Percentiles rank a stretch among this genome's conserved stretches.
These are phyloP conservation scores for Fusarium verrucosum DNA, from an alignment of 2,329 filamentous ascomycete genomes.

Conservation along the genomic window DNA sequence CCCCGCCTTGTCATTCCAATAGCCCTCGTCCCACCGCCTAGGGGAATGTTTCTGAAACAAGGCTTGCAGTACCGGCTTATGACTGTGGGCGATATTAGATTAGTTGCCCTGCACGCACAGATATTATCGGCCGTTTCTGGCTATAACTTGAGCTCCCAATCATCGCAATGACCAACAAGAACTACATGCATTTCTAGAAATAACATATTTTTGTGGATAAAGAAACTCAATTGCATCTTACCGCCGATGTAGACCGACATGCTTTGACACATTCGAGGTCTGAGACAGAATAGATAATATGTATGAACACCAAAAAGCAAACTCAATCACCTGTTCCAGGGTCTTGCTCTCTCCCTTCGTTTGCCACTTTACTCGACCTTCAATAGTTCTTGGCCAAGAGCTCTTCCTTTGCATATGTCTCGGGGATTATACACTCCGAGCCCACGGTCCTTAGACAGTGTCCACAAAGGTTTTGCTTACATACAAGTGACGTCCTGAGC, in stretches of 20 bases:
- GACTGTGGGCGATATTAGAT: neutral
- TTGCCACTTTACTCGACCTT: neutral
- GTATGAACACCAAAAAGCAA: slow-evolving; percentile 5
- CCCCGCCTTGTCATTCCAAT: slow-evolving; percentile 26
- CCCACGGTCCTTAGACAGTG: neutral
- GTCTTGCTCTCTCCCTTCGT: slow-evolving; percentile 1
- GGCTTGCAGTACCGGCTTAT: slow-evolving; percentile 14
- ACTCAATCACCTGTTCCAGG: neutral
- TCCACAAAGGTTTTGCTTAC: neutral
- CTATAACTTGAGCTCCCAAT: neutral
- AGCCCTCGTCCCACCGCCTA: neutral
- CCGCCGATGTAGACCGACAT: neutral
- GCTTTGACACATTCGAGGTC: neutral
- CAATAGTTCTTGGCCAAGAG: neutral
- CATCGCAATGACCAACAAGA: neutral
- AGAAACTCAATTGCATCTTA: neutral
- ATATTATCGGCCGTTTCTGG: neutral
- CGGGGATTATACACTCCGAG: neutral
- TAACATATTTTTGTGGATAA: neutral
- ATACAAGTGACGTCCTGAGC: neutral
- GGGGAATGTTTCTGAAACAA: slow-evolving; percentile 34
- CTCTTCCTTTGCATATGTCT: neutral
- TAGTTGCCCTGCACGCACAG: neutral
- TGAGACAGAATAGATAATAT: neutral
- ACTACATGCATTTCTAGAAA: too few species aligned